Evolutionary conservation across 345 rosid genomes (phyloP), one percentile per base, ranked within the genome.

Genomic region (Eucalyptus melliodora): DNA sequence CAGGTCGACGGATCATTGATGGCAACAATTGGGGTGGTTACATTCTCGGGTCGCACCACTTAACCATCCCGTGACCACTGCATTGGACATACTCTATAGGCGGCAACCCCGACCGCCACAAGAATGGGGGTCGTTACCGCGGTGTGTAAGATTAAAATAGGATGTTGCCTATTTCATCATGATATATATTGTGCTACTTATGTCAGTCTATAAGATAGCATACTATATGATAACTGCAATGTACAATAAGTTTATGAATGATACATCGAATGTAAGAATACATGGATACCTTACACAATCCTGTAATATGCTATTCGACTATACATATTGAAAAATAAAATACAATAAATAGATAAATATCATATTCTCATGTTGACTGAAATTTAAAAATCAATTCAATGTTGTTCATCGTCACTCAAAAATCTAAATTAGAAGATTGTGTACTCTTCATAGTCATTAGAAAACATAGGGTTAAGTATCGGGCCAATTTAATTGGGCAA

Each of bases 401-500:
- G 6, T 69, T 69, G 81, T 34, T 69, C 0, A 11, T 17, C 7
- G 7, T 37, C 3, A 1, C 82, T 3, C 26, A 1, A 72, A 72
- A 34, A 3, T 37, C 14, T 37, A 72, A 37, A 72, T 37, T 19
- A 72, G 5, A 37, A 5, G 26, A 5, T 37, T 3, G 24, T 34
- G n/a, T 19, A 34, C 21, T 19, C 45, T 23, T 72, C 0, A 0
- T 3, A 72, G 44, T 34, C 23, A 69, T 34, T 34, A 17, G 23
- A 4, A 17, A 72, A 72, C 10, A 34, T 34, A 37, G 27, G 27
- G 26, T 10, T 10, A 72, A 37, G 26, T 9, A 72, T 37, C 0
- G 1, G 8, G 83, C 15, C 0, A 6, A 0, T 37, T 67, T 31
- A 31, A 67, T 16, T 0, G 12, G 40, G 9, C 1, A 16, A 31